Percentiles rank a stretch among this genome's conserved stretches.
Evolutionary conservation across 2,329 filamentous ascomycete species (phyloP).

Genomic region (Lasiodiplodia sp.): DNA sequence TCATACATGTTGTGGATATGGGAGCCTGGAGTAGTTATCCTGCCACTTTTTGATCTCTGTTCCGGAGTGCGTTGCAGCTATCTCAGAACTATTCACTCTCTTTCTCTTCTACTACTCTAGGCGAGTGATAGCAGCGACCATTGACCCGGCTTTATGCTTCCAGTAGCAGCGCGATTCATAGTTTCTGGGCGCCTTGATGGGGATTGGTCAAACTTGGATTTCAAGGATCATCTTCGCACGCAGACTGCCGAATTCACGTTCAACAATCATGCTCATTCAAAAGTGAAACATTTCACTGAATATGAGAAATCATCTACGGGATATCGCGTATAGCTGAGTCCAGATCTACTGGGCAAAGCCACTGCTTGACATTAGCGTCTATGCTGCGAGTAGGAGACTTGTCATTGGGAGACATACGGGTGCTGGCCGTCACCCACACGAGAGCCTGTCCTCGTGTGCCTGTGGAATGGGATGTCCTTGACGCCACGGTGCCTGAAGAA

Average conservation of each 20-base stretch:
- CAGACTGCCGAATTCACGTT: neutral
- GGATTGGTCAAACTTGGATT: neutral
- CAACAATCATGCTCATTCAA: neutral
- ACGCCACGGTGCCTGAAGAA: conserved; percentile 18
- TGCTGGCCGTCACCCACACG: conserved; percentile 10
- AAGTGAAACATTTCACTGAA: neutral
- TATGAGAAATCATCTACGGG: conserved; percentile 8
- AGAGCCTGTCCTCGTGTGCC: conserved; percentile 15
- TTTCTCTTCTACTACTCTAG: neutral
- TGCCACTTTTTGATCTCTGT: too few species aligned
- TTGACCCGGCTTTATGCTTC: neutral
- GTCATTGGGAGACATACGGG: neutral
- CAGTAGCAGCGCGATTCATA: neutral
- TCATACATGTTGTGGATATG: too few species aligned
- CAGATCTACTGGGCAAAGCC: conserved; percentile 5
- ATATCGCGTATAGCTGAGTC: conserved; percentile 3
- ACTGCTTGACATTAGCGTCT: conserved; percentile 1
- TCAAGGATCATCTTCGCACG: neutral
- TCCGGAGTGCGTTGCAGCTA: too few species aligned
- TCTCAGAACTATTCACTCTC: too few species aligned
- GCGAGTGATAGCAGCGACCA: neutral
- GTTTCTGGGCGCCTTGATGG: neutral
- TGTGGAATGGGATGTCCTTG: conserved; percentile 7
- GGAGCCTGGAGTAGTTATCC: too few species aligned
- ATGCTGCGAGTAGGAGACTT: too few species aligned